Evolutionary conservation across 352 stramenopile genomes (phyloP), one percentile per base, ranked within the genome.

Genomic region (Phytophthora megakarya): DNA sequence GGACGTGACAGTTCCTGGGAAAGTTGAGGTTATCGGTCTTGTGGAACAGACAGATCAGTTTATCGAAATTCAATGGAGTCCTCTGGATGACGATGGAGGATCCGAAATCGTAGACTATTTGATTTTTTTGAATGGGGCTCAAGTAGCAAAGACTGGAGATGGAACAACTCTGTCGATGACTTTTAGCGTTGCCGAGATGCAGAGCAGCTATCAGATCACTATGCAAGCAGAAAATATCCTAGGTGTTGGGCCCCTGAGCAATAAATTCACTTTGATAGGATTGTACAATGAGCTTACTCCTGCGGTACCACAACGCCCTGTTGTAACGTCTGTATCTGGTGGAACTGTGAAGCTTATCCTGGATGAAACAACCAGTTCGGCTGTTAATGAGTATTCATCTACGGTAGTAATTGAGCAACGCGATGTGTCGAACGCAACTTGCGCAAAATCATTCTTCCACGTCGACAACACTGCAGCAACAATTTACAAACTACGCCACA

Each of bases 1-100:
- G 1, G 19, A 39, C 9, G 21, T 54, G 19, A 87, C 81, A 23
- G 23, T 68, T 2, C 81, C 81, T 3, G 75, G 81, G 6, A 43
- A 28, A n/a, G 67, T 84, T 6, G 40, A 59, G 8, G 51, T 62
- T 10, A 42, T 84, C 15, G 56, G n/a, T 15, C 37, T 84, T 0
- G 47, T 80, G 8, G 75, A 81, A 19, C 47, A 21, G 11, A 62
- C 39, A 15, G 66, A 40, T 9, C 44, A 66, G 7, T 67, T 66
- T 16, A 3, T 86, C 12, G 78, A 87, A 46, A 43, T 88, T 19
- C 75, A 86, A 18, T 88, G 81, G 81, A 67, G 50, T 18, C 44
- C 60, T 5, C 58, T 72, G 5, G 38, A 74, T 16, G 81, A 90
- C 33, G 49, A 78, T 18, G 81, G 81, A 45, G 81, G 81, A 3